Evolutionary conservation across 139 green algal species (phyloP), one percentile per base, ranked within the genome.

Genomic region (Chlorella sp.): DNA sequence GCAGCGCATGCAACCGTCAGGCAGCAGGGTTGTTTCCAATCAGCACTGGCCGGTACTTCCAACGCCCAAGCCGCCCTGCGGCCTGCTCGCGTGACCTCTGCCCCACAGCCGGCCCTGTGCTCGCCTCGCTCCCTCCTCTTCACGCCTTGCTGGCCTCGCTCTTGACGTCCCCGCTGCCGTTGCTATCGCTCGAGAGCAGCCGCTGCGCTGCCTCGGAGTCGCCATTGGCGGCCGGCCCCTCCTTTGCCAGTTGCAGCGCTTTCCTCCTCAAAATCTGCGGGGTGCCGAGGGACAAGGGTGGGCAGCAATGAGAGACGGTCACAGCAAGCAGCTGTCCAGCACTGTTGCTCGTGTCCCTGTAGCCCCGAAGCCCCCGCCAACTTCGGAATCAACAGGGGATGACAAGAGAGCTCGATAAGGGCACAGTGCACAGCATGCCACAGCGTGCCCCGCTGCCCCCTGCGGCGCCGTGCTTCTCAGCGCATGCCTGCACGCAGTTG

Each of bases 191-290:
- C 28, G 79, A 12, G 12, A 85, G 79, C 61, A 87, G 36, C 83
- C 32, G 83, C 37, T n/a, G 61, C 83, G 39, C 68, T 30, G 80
- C 84, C 53, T 22, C 34, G 30, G 82, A 71, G 14, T 21, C 71
- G 5, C 48, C 37, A 34, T 34, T 40, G 57, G 26, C 57, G 26
- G 5, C 68, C 28, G 32, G n/a, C 12, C 30, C 37, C 81, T 88
- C 64, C 22, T 91, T 89, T 32, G 61, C 3, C 60, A 88, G 89
- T 53, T 91, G 79, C 64, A 88, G 19, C 40, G 85, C 86, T 39
- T 83, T 90, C 21, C 48, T 83, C 26, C 85, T 92, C 26, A 92
- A 80, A 36, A 88, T 14, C 85, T 89, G 85, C 71, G 73, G 64
- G 48, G 5, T 57, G 48, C 7, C n/a, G 48, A 57, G 48, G 48